Evolutionary conservation across 2,329 filamentous ascomycete species (phyloP).

Genomic region (Cordyceps cicadae): DNA sequence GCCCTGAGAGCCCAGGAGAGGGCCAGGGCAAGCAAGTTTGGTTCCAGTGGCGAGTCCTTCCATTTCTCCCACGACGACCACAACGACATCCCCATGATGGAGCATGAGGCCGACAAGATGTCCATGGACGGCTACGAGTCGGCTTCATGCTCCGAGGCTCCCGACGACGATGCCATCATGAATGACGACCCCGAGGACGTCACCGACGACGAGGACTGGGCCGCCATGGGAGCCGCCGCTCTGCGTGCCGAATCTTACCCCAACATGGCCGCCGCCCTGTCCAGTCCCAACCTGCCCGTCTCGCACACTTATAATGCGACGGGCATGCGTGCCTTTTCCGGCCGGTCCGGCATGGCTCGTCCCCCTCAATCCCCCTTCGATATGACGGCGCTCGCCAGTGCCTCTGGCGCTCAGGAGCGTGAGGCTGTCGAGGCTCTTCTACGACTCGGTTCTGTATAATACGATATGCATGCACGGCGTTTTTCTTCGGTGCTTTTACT

Average conservation of each 20-base stretch:
- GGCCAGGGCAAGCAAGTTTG: slow-evolving; percentile 40
- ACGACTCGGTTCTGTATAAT: slow-evolving; percentile 71
- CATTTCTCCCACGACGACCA: slow-evolving; percentile 67
- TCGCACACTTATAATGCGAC: slow-evolving; percentile 42
- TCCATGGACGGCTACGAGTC: slow-evolving; percentile 65
- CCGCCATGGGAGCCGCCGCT: slow-evolving; percentile 75
- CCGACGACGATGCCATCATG: slow-evolving; percentile 56
- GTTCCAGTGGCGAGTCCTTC: slow-evolving; percentile 61
- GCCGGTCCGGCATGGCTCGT: slow-evolving; percentile 44
- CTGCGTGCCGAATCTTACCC: slow-evolving; percentile 62
- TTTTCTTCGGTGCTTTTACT: slow-evolving; percentile 20
- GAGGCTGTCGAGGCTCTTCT: slow-evolving; percentile 76
- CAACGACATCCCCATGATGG: slow-evolving; percentile 53
- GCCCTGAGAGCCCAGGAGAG: slow-evolving; percentile 37
- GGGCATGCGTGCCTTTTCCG: slow-evolving; percentile 41
- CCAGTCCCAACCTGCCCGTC: slow-evolving; percentile 23
- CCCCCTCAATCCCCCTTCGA: slow-evolving; percentile 44
- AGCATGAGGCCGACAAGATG: slow-evolving; percentile 92
- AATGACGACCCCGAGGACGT: slow-evolving; percentile 74
- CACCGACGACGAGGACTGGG: slow-evolving; percentile 96
- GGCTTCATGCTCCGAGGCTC: slow-evolving; percentile 68
- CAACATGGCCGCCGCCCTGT: slow-evolving; percentile 45
- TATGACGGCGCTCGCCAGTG: slow-evolving; percentile 40
- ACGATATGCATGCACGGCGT: slow-evolving; percentile 47
- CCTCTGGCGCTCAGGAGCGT: slow-evolving; percentile 64